Conservation (phyloP, 1,139 yeast genomes). For the Suhomyces yuchorum region DNA sequence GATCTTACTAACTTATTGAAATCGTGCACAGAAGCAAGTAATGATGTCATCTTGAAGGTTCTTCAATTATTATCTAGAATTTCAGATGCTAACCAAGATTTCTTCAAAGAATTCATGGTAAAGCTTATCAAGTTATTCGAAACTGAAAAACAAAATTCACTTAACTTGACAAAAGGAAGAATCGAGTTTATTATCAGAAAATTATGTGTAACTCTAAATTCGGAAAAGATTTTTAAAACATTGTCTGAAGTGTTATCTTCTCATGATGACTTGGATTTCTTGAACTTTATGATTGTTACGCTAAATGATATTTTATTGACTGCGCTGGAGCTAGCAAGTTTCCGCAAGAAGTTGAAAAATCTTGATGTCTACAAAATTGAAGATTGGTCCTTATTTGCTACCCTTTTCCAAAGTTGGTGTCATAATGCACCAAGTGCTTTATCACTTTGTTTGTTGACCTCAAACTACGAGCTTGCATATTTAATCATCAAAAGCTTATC, state of each 20-base stretch:
- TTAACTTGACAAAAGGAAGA: conserved; percentile 54
- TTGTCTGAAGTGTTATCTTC: conserved; percentile 72
- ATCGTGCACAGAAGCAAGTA: conserved; percentile 84
- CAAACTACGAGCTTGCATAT: conserved; percentile 87
- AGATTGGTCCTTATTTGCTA: conserved; percentile 73
- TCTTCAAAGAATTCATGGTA: conserved; percentile 74
- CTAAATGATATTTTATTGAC: conserved; percentile 86
- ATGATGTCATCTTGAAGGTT: conserved; percentile 78
- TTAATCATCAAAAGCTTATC: conserved; percentile 73
- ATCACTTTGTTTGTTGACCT: conserved; percentile 82
- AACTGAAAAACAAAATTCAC: conserved; percentile 25
- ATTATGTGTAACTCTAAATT: conserved; percentile 75
- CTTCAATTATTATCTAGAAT: conserved; percentile 77
- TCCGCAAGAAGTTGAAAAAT: conserved; percentile 66
- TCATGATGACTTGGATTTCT: conserved; percentile 63
- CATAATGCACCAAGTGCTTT: conserved; percentile 88
- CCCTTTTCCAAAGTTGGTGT: conserved; percentile 89
- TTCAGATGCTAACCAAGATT: conserved; percentile 77
- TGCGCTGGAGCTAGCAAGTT: conserved; percentile 72
- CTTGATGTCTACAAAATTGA: conserved; percentile 50
- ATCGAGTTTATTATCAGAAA: conserved; percentile 87
- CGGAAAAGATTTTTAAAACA: conserved; percentile 81
- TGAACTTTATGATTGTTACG: conserved; percentile 81
- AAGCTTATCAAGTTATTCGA: conserved; percentile 72
- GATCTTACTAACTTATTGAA: conserved; percentile 78